phyloP scores from a whole-genome alignment of 2,329 filamentous ascomycete genomes.

The Diaporthe sp. region DNA sequence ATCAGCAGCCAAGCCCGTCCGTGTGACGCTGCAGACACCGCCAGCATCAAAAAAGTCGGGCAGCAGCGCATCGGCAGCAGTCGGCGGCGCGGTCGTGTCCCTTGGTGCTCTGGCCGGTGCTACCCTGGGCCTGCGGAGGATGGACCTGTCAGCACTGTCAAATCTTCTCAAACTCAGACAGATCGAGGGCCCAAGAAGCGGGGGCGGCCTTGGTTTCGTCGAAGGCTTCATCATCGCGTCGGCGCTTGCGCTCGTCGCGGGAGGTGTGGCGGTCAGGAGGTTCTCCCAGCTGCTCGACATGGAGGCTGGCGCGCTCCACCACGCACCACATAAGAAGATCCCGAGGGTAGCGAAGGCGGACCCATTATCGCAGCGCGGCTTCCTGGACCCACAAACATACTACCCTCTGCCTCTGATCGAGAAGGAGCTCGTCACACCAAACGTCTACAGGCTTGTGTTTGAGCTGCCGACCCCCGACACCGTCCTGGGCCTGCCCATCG shows the following conservation, averaged over 20 bases:
- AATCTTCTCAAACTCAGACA: slow-evolving; percentile 38
- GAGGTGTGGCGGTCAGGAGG: slow-evolving; percentile 49
- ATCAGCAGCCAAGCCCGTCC: slow-evolving; percentile 32
- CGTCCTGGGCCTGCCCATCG: slow-evolving; percentile 68
- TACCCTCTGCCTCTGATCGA: slow-evolving; percentile 59
- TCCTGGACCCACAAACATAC: slow-evolving; percentile 64
- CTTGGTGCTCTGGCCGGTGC: slow-evolving; percentile 34
- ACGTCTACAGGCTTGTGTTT: slow-evolving; percentile 63
- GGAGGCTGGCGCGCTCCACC: slow-evolving; percentile 51
- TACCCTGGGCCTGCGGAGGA: slow-evolving; percentile 31
- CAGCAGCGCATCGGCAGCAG: slow-evolving; percentile 23
- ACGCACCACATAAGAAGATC: slow-evolving; percentile 57
- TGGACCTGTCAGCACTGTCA: slow-evolving; percentile 42
- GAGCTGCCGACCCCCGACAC: slow-evolving; percentile 59
- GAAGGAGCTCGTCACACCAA: slow-evolving; percentile 57
- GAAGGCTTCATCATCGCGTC: slow-evolving; percentile 56
- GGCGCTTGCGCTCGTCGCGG: slow-evolving; percentile 50
- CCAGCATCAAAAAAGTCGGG: slow-evolving; percentile 18
- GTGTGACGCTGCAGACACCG: slow-evolving; percentile 31
- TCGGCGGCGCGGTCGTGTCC: slow-evolving; percentile 36
- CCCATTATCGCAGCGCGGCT: slow-evolving; percentile 58
- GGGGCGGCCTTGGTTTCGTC: slow-evolving; percentile 51
- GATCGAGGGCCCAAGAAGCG: slow-evolving; percentile 16
- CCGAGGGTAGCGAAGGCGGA: slow-evolving; percentile 54
- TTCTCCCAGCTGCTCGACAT: slow-evolving; percentile 51